Base-by-base conservation (phyloP, 2,329 filamentous ascomycete species). In the Nigrograna mackinnonii region DNA sequence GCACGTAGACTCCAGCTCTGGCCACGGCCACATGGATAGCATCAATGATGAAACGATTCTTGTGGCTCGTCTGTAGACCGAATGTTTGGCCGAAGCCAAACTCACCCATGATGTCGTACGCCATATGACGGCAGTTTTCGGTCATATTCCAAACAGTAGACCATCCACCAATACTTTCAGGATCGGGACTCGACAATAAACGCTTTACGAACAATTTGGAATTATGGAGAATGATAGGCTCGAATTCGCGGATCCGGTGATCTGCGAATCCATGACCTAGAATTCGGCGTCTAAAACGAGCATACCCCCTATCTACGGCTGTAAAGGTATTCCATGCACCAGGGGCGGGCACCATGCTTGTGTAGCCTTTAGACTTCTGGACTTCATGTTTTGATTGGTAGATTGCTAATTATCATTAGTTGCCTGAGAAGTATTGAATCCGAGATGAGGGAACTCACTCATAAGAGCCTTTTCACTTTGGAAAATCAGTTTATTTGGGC, bases 51-150 rank as follows among this genome's bases (percentile, higher is more conserved):
- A 22, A 55, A 14, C 67, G 46, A 36, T 68, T 63, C 24, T 53
- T 52, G 6, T 52, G 46, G 3, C 55, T 34, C n/a, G 31, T 46
- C 32, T 58, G 54, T n/a, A 70, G 49, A 50, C 52, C 41, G 46
- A 70, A 60, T 22, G 55, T 40, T 43, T 64, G 55, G 4, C 64
- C 64, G 43, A 69, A 66, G 19, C 55, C 58, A 6, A 71, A 50
- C 38, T 72, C 67, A 11, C 66, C 68, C 57, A 73, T 73, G 32
- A 75, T 61, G 41, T 76, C 73, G 41, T 74, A 22, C 9, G 30
- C 36, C 16, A 54, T 45, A 5, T 24, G 40, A 12, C 31, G 40
- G 32, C 43, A 51, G 13, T 11, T 16, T 7, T 49, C 35, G 3
- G 33, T 45, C 47, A 54, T 54, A 19, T 54, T 37, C n/a, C n/a